Percentiles rank a stretch among this genome's conserved stretches.
phyloP scores from a whole-genome alignment of 495 filamentous ascomycete species.

The Cenococcum geophilum region DNA sequence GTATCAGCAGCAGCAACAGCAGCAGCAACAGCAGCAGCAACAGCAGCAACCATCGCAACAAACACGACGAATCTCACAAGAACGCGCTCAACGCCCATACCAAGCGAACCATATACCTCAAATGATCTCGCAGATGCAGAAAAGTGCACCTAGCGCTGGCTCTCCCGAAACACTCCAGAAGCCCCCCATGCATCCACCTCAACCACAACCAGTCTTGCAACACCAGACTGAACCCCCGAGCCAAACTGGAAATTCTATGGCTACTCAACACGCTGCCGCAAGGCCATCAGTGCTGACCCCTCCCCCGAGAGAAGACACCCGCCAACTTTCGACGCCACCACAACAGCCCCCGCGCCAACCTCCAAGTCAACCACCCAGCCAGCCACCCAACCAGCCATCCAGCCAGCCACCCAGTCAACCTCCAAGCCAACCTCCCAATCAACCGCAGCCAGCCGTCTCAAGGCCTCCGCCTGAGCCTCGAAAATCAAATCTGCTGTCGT shows the following conservation, averaged over 20 bases:
- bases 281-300: slow-evolving; percentile 9
- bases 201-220: slow-evolving; percentile 12
- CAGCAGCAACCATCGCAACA: slow-evolving; percentile 4
- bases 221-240: slow-evolving; percentile 5
- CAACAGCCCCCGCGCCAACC: slow-evolving; percentile 10
- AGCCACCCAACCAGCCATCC: background rate
- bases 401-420: too few species aligned
- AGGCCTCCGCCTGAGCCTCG: slow-evolving; percentile 25
- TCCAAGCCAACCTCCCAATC: background rate
- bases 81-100: slow-evolving; percentile 10
- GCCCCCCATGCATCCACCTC: slow-evolving; percentile 7
- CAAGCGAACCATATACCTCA: slow-evolving; percentile 13
- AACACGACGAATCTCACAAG: slow-evolving; percentile 18
- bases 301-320: slow-evolving; percentile 25
- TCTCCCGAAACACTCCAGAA: slow-evolving; percentile 21
- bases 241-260: background rate
- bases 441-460: slow-evolving; percentile 10
- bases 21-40: background rate
- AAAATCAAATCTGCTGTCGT: slow-evolving; percentile 26
- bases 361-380: slow-evolving; percentile 10
- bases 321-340: slow-evolving; percentile 12
- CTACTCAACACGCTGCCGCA: slow-evolving; percentile 8
- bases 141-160: slow-evolving; percentile 1
- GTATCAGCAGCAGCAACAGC: background rate
- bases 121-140: slow-evolving; percentile 14